Percentiles rank a stretch among this genome's conserved stretches.
These are phyloP conservation scores for Candida xyloterini DNA, from an alignment of 805 yeast genomes.

Conservation along the genomic window DNA sequence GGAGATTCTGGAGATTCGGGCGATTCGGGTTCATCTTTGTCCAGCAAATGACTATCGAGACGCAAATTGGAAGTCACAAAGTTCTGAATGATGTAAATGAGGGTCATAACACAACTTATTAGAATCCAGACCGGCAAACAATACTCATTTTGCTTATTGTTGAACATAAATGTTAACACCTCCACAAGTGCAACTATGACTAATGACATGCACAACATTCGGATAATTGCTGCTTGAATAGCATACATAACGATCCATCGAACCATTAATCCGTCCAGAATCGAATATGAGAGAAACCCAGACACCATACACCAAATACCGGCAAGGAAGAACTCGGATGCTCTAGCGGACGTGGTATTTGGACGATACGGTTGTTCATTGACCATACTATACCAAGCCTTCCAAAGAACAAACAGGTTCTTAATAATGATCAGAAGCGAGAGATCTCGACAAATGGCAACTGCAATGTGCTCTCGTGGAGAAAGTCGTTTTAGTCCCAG, in stretches of 20 bases:
- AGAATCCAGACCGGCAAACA: slow-evolving; percentile 88
- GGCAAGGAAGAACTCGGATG: slow-evolving; percentile 76
- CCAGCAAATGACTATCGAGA: slow-evolving; percentile 30
- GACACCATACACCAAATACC: slow-evolving; percentile 93
- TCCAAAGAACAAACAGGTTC: slow-evolving; percentile 26
- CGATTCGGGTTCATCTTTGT: slow-evolving; percentile 7
- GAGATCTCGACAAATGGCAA: slow-evolving; percentile 76
- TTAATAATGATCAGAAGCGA: slow-evolving; percentile 44
- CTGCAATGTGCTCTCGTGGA: slow-evolving; percentile 70
- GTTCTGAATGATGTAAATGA: slow-evolving; percentile 78
- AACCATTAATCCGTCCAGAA: slow-evolving; percentile 84
- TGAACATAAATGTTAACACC: slow-evolving; percentile 61
- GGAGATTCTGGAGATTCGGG: slow-evolving; percentile 1
- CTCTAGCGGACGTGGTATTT: slow-evolving; percentile 52
- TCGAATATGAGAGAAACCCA: slow-evolving; percentile 77
- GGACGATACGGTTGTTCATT: slow-evolving; percentile 22
- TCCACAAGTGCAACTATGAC: slow-evolving; percentile 69
- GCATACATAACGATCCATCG: slow-evolving; percentile 93
- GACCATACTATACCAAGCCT: slow-evolving; percentile 26
- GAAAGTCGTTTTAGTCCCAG: slow-evolving; percentile 69
- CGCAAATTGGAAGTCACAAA: slow-evolving; percentile 79
- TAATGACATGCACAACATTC: slow-evolving; percentile 81
- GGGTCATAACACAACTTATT: slow-evolving; percentile 80
- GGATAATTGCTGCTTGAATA: slow-evolving; percentile 79
- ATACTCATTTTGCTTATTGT: slow-evolving; percentile 58